Evolutionary conservation across 2,329 filamentous ascomycete species (phyloP).

Genomic region (Monosporascus sp.): DNA sequence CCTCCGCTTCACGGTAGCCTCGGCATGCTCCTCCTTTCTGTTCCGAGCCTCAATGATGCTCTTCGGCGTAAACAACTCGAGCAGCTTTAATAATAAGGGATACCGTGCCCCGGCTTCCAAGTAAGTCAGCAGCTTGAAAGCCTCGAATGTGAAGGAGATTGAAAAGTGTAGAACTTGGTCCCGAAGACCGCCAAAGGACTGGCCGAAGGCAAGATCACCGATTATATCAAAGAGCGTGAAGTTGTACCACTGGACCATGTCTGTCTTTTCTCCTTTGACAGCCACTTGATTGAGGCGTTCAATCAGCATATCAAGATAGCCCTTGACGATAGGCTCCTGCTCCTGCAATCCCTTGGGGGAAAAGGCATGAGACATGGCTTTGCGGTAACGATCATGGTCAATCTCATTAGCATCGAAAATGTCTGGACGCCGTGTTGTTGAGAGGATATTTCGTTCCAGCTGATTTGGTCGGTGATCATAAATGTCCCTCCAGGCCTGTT

Average conservation of each 20-base stretch:
- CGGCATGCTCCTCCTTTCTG: slow-evolving; percentile 17
- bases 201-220: slow-evolving; percentile 21
- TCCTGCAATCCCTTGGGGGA: slow-evolving; percentile 28
- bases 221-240: slow-evolving; percentile 24
- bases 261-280: slow-evolving; percentile 10
- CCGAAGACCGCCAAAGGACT: slow-evolving; percentile 25
- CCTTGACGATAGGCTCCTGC: slow-evolving; percentile 28
- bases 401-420: slow-evolving; percentile 6
- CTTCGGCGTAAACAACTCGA: slow-evolving; percentile 14
- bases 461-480: slow-evolving; percentile 26
- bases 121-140: slow-evolving; percentile 17
- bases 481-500: slow-evolving; percentile 35
- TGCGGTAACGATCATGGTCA: slow-evolving; percentile 43
- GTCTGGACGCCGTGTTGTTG: not conserved
- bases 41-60: no score
- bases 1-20: slow-evolving; percentile 17
- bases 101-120: slow-evolving; percentile 12
- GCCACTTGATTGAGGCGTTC: slow-evolving; percentile 19
- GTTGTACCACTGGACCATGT: slow-evolving; percentile 33
- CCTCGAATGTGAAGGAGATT: slow-evolving; percentile 10
- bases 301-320: slow-evolving; percentile 27
- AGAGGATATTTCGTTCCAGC: slow-evolving; percentile 20
- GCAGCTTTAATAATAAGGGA: slow-evolving; percentile 14
- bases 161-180: slow-evolving; percentile 28
- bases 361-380: slow-evolving; percentile 47